Conservation (phyloP, 2,329 filamentous ascomycete species). For the Xylaria sp. region DNA sequence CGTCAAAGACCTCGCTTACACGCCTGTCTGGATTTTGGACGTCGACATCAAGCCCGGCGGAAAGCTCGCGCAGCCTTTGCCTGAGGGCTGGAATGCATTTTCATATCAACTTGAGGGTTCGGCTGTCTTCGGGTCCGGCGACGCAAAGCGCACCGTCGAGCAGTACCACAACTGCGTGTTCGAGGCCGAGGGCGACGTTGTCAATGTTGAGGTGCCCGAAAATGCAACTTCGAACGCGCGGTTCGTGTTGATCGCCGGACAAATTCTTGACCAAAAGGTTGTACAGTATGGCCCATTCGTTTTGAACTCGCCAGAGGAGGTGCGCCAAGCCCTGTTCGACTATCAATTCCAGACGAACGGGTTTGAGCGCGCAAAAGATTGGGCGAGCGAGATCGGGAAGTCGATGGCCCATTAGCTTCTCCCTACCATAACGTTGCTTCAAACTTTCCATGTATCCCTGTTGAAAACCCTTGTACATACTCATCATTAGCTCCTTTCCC, state of each 20-base stretch:
- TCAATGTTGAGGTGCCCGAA: slow-evolving; percentile 75
- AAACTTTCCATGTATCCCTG: not conserved
- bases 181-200: slow-evolving; percentile 77
- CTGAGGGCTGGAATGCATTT: slow-evolving; percentile 88
- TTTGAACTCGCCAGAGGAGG: slow-evolving; percentile 68
- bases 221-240: slow-evolving; percentile 64
- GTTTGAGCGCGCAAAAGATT: slow-evolving; percentile 74
- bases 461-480: slow-evolving; percentile 9
- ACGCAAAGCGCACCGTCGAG: slow-evolving; percentile 63
- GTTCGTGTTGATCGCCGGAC: slow-evolving; percentile 74
- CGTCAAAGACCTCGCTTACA: slow-evolving; percentile 91
- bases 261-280: slow-evolving; percentile 74
- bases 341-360: slow-evolving; percentile 73
- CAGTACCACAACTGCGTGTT: slow-evolving; percentile 93
- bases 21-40: slow-evolving; percentile 95
- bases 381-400: slow-evolving; percentile 69
- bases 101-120: slow-evolving; percentile 84
- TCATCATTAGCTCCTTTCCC: not conserved
- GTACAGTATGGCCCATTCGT: slow-evolving; percentile 80
- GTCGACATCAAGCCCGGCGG: slow-evolving; percentile 83
- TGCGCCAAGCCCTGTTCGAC: slow-evolving; percentile 74
- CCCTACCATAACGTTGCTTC: not conserved
- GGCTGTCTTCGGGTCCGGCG: slow-evolving; percentile 68
- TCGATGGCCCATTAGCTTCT: slow-evolving; percentile 45
- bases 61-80: slow-evolving; percentile 77